Evolutionary conservation across 345 rosid genomes (phyloP).

Genomic region (Durio zibethinus): DNA sequence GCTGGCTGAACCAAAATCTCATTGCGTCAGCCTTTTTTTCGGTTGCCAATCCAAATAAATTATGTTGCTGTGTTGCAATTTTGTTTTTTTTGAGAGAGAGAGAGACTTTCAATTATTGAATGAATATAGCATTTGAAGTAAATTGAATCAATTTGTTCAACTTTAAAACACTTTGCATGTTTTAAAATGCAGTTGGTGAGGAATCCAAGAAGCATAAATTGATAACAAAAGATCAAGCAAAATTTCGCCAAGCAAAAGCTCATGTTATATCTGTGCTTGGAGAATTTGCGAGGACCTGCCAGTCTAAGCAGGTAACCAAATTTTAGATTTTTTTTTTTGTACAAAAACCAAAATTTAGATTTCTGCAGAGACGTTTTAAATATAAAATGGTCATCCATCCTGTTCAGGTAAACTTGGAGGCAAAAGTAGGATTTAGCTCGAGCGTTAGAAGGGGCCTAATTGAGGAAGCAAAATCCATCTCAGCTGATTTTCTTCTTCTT

Average conservation of each 20-base stretch:
- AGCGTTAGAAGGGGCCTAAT: constrained; percentile 56
- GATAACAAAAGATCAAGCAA: constrained; percentile 34
- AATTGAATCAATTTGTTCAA: neutral
- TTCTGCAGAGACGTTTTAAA: neutral
- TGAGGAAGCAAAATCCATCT: constrained; percentile 67
- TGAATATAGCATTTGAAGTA: neutral
- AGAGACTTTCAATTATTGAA: neutral
- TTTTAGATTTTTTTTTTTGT: neutral
- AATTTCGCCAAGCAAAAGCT: constrained; percentile 69
- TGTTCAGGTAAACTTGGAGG: constrained; percentile 79
- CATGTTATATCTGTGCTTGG: constrained; percentile 85
- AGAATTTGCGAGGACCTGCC: constrained; percentile 60
- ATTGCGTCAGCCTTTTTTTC: neutral
- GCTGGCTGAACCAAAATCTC: neutral
- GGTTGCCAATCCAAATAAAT: neutral
- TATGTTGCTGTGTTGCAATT: neutral
- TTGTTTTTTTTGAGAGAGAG: no score
- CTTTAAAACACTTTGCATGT: constrained; percentile 1
- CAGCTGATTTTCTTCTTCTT: constrained; percentile 70
- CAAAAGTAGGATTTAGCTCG: constrained; percentile 70
- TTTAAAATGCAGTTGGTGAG: constrained; percentile 36
- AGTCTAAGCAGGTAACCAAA: constrained; percentile 47
- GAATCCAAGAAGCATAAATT: constrained; percentile 44
- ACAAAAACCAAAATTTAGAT: neutral
- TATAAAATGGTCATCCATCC: neutral